A percentile compares a stretch with the other conserved stretches of the same genome.
These are phyloP conservation scores for Tricholoma bakamatsutake DNA, from an alignment of 768 basidiomycete genomes.

Conservation along the genomic window DNA sequence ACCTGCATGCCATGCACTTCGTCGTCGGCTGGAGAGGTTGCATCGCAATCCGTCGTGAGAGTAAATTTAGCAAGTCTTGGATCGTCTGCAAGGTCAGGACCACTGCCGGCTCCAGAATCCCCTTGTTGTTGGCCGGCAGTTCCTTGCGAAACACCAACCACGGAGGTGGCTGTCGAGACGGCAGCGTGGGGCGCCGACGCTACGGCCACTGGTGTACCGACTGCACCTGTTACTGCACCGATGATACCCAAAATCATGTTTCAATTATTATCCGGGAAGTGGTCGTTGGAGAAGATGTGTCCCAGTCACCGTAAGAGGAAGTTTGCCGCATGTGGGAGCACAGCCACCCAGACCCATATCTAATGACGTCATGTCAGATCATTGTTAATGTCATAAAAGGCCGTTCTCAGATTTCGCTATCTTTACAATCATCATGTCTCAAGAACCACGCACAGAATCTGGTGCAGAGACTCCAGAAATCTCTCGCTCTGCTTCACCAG, in stretches of 20 bases:
- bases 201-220: conserved; percentile 20
- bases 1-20: conserved; percentile 21
- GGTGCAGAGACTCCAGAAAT: conserved; percentile 6
- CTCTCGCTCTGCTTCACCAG: neutral
- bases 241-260: conserved; percentile 19
- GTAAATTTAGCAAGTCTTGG: conserved; percentile 26
- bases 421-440: conserved; percentile 19
- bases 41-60: conserved; percentile 12
- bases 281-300: neutral
- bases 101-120: conserved; percentile 9
- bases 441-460: neutral
- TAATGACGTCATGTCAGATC: neutral
- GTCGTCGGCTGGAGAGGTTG: conserved; percentile 2
- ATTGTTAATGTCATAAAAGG: neutral
- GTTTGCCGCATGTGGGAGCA: neutral
- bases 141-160: conserved; percentile 24
- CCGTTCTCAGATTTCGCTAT: conserved; percentile 12
- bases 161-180: conserved; percentile 21
- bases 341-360: neutral
- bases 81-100: conserved; percentile 20
- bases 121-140: conserved; percentile 16
- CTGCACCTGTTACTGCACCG: conserved; percentile 22
- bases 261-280: neutral
- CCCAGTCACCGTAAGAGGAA: neutral
- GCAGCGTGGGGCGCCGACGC: conserved; percentile 4